Percentiles rank a stretch among this genome's conserved stretches.
Conservation (phyloP, 306 rosid genomes). For the Begonia peltatifolia region DNA sequence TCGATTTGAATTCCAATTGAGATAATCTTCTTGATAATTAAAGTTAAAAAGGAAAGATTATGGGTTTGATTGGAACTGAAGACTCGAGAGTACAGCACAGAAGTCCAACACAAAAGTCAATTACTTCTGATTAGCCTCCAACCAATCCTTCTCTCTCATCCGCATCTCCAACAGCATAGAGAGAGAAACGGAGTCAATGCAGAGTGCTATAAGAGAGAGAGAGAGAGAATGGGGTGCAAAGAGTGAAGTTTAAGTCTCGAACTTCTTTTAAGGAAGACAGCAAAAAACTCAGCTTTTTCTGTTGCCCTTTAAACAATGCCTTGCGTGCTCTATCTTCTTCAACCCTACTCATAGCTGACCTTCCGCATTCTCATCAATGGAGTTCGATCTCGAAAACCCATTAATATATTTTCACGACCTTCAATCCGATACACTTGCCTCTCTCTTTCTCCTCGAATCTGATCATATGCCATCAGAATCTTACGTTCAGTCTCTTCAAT, state of each 20-base stretch:
- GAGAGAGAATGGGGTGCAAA: constrained; percentile 16
- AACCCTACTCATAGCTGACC: not conserved
- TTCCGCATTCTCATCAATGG: constrained; percentile 32
- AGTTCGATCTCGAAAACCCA: constrained; percentile 88
- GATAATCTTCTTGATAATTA: no score
- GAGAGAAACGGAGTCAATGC: not conserved
- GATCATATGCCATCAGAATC: constrained; percentile 61
- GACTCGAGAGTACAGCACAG: no score
- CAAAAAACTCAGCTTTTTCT: constrained; percentile 18
- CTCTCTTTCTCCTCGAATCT: constrained; percentile 56
- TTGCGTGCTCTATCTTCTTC: constrained; percentile 4
- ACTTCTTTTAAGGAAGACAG: constrained; percentile 14
- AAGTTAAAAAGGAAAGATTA: no score
- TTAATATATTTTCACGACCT: constrained; percentile 28
- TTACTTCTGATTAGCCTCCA: no score
- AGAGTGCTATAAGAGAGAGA: constrained; percentile 16
- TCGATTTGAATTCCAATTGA: no score
- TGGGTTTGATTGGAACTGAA: no score
- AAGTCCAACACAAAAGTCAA: no score
- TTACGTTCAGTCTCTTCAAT: constrained; percentile 40
- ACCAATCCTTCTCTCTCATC: no score
- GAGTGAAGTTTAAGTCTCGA: constrained; percentile 23
- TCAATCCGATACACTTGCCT: constrained; percentile 23
- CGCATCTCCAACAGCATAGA: not conserved
- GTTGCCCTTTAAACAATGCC: constrained; percentile 20